phyloP scores from a whole-genome alignment of 495 filamentous ascomycete species.

The Penicillium angulare region DNA sequence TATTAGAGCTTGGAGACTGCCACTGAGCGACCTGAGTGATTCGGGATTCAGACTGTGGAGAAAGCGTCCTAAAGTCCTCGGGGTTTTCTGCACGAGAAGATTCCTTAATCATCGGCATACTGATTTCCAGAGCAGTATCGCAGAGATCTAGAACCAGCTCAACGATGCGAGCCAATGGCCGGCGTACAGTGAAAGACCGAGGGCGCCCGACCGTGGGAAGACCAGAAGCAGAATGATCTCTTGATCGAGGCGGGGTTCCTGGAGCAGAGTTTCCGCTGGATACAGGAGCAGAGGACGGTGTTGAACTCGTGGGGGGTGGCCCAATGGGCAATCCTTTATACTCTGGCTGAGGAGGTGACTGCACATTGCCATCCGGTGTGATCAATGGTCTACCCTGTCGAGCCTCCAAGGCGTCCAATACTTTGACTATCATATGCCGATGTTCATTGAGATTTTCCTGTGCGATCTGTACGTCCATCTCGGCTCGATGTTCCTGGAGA shows the following conservation, averaged over 20 bases:
- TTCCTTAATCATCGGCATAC: constrained; percentile 87
- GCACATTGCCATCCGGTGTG: constrained; percentile 53
- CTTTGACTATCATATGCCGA: constrained; percentile 91
- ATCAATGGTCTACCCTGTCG: constrained; percentile 64
- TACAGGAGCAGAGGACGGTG: constrained; percentile 56
- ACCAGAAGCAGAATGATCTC: constrained; percentile 73
- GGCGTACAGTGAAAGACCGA: constrained; percentile 81
- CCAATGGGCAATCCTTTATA: constrained; percentile 92
- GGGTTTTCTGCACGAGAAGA: constrained; percentile 56
- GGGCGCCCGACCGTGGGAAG: constrained; percentile 75
- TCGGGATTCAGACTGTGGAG: constrained; percentile 89
- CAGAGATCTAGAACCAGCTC: constrained; percentile 93
- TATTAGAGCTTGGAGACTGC: constrained; percentile 88
- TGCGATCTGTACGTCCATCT: constrained; percentile 94
- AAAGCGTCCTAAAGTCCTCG: constrained; percentile 81
- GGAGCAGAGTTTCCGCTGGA: constrained; percentile 70
- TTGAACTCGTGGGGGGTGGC: constrained; percentile 52
- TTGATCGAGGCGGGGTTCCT: constrained; percentile 65
- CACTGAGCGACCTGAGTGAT: constrained; percentile 92
- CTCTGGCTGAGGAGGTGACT: constrained; percentile 62
- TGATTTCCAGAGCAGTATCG: constrained; percentile 94
- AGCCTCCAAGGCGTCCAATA: constrained; percentile 87
- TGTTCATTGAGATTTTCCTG: constrained; percentile 94
- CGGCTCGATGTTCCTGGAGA: constrained; percentile 90
- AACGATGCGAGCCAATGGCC: constrained; percentile 87